Percentiles rank a stretch among this genome's conserved stretches.
These are phyloP conservation scores for Aspergillus steynii DNA, from an alignment of 495 filamentous ascomycete species.

Conservation along the genomic window DNA sequence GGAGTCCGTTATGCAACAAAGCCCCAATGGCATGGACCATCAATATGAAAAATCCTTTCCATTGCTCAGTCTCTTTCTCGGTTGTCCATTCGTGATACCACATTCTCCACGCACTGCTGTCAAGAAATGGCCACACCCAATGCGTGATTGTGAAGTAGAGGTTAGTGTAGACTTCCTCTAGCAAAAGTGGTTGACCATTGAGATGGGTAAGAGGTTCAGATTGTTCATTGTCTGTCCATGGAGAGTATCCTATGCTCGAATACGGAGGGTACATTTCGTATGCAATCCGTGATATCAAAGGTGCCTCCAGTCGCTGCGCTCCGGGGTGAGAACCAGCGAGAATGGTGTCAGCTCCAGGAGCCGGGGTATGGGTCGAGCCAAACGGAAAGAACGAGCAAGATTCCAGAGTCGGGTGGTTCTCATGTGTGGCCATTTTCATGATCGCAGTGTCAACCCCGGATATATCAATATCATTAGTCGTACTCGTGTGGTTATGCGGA, in stretches of 20 bases:
- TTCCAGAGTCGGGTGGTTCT: not conserved
- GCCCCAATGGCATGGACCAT: conserved; percentile 39
- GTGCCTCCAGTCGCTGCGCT: not conserved
- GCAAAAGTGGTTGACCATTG: conserved; percentile 17
- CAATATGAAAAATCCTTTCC: conserved; percentile 30
- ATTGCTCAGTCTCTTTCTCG: conserved; percentile 22
- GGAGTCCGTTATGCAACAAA: conserved; percentile 28
- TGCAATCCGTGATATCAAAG: conserved; percentile 1
- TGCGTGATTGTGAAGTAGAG: conserved; percentile 34
- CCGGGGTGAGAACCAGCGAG: not conserved
- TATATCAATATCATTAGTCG: not conserved
- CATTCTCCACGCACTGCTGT: conserved; percentile 25
- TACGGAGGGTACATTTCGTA: not conserved
- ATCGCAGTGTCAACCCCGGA: not conserved
- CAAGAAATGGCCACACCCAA: conserved; percentile 36
- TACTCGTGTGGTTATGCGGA: not conserved
- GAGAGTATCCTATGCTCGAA: conserved; percentile 9
- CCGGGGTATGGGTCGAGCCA: not conserved
- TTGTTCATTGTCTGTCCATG: conserved; percentile 17
- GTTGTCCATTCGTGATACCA: conserved; percentile 25
- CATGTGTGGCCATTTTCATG: not conserved
- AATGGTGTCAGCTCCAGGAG: not conserved
- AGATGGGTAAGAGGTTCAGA: conserved; percentile 16
- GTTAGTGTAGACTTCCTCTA: conserved; percentile 34
- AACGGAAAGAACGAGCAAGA: not conserved